A percentile compares a stretch with the other conserved stretches of the same genome.
Evolutionary conservation across 2,329 filamentous ascomycete genomes (phyloP).

Genomic region (Fusarium globosum): DNA sequence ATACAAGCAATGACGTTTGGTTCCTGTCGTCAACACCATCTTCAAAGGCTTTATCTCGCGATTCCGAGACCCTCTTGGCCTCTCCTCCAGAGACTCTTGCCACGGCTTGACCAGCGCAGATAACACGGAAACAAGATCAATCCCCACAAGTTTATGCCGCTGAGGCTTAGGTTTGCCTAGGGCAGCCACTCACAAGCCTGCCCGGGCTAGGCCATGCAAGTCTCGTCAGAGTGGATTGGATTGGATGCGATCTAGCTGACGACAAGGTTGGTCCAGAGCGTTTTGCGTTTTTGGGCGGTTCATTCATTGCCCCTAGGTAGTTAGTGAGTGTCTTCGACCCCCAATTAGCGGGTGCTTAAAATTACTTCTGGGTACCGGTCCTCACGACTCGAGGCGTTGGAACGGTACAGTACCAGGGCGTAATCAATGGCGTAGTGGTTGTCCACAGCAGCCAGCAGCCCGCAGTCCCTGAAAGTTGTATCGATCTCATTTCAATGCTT

Average conservation of each 20-base stretch:
- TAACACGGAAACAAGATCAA: conserved; percentile 39
- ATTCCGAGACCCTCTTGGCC: not conserved
- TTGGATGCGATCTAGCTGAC: conserved; percentile 34
- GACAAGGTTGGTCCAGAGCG: conserved; percentile 36
- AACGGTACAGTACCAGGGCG: not conserved
- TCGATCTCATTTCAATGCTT: not conserved
- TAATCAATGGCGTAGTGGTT: conserved; percentile 2
- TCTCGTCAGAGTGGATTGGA: conserved; percentile 13
- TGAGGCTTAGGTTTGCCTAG: conserved; percentile 25
- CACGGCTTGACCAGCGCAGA: conserved; percentile 22
- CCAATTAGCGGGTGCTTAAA: conserved; percentile 20
- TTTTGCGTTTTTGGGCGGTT: conserved; percentile 21
- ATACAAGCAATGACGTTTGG: not conserved
- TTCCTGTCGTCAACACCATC: not conserved
- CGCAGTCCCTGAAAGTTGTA: not conserved
- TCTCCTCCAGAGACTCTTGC: not conserved
- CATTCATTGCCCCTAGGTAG: conserved; percentile 4
- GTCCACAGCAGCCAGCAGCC: not conserved
- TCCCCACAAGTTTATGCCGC: conserved; percentile 18
- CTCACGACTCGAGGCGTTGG: not conserved
- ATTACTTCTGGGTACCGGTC: conserved; percentile 14
- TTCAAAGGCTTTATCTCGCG: conserved; percentile 3
- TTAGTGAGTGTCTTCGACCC: not conserved
- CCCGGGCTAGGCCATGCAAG: conserved; percentile 27
- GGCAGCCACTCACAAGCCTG: conserved; percentile 24